Conservation (phyloP, 192 early-diverging fungal genomes). For the Radiomyces spectabilis region DNA sequence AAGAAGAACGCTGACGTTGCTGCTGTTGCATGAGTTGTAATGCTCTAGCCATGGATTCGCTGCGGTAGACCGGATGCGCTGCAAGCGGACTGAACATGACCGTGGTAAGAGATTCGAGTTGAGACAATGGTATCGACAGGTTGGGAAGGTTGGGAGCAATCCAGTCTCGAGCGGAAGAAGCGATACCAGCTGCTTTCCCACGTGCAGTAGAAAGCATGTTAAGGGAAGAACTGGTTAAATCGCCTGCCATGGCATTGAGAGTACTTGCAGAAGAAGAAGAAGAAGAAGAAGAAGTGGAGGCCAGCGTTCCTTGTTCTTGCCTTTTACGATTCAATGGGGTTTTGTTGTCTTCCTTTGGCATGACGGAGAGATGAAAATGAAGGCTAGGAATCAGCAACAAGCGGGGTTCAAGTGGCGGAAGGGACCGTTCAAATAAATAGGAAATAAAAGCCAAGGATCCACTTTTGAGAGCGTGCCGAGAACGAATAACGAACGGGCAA, state of each 20-base stretch:
- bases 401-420: neutral
- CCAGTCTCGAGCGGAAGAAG: conserved; percentile 24
- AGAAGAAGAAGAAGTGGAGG: neutral
- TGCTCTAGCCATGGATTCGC: conserved; percentile 44
- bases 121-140: conserved; percentile 8
- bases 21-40: conserved; percentile 41
- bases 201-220: conserved; percentile 2
- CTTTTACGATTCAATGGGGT: too few species aligned
- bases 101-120: conserved; percentile 27
- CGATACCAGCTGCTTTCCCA: conserved; percentile 7
- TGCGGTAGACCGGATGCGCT: conserved; percentile 39
- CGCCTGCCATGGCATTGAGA: too few species aligned
- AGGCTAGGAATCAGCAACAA: neutral
- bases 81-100: conserved; percentile 50
- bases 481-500: too few species aligned
- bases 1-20: neutral
- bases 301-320: neutral
- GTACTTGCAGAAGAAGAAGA: too few species aligned
- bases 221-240: too few species aligned
- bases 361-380: neutral
- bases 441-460: neutral
- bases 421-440: too few species aligned
- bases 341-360: neutral
- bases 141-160: conserved; percentile 10
- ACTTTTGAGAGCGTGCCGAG: too few species aligned